Conservation (phyloP, 2,329 filamentous ascomycete genomes). For the Neopestalotiopsis clavispora region DNA sequence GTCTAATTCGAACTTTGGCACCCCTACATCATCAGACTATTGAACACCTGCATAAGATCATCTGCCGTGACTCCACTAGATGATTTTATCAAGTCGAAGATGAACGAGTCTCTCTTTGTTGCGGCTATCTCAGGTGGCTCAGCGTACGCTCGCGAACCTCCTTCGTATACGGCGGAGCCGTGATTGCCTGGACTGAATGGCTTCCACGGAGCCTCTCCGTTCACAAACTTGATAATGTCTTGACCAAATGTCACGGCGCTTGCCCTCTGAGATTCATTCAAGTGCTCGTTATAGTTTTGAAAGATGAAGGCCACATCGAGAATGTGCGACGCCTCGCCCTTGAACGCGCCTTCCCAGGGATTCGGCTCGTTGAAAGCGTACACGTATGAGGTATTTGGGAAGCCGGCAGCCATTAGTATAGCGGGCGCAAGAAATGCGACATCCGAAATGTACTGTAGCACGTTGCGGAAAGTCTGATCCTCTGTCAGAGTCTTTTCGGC, state of each 20-base stretch:
- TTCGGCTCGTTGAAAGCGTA: slow-evolving; percentile 8
- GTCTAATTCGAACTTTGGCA: too few species aligned
- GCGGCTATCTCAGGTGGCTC: background rate
- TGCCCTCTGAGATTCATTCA: background rate
- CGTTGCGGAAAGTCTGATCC: background rate
- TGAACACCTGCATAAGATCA: background rate
- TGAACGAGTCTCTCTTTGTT: background rate
- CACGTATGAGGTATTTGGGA: background rate
- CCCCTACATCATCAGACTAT: background rate
- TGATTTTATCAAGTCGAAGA: background rate
- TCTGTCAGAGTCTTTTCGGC: background rate
- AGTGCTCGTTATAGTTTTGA: slow-evolving; percentile 4
- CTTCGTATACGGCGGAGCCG: background rate
- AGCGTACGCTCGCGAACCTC: background rate
- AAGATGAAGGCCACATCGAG: slow-evolving; percentile 2
- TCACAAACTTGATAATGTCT: background rate
- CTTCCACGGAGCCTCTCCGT: slow-evolving; percentile 1
- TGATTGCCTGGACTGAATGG: background rate
- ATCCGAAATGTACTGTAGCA: background rate
- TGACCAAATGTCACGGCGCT: background rate
- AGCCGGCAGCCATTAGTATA: background rate
- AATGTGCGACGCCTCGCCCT: slow-evolving; percentile 6
- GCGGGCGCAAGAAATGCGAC: background rate
- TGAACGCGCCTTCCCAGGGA: slow-evolving; percentile 3
- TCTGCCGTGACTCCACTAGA: background rate